Base-by-base conservation (phyloP, 2,329 filamentous ascomycete genomes). In the Zymoseptoria ardabiliae region DNA sequence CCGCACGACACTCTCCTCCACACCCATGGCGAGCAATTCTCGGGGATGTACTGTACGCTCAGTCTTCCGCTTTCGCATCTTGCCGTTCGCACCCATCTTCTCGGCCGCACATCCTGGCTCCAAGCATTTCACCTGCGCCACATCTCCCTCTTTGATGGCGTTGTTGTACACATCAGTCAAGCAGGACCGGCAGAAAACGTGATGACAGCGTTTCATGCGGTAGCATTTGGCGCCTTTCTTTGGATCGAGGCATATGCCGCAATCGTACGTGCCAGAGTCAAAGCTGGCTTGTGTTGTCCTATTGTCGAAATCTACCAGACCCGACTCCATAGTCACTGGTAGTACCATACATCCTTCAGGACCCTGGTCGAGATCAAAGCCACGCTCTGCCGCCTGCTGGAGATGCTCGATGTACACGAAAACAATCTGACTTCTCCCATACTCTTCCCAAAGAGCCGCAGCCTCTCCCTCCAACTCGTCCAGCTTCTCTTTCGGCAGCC, bases 131-230 rank as follows among this genome's bases (percentile, higher is more conserved):
- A 99, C 87, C 7, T 84, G 83, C 54, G 85, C 80, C 19, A 99
- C 79, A 68, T 95, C 87, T 0, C 94, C 94, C 70, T 95, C 90
- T 0, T 80, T 85, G 68, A 99, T 97, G 65, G 90, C 91, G 63
- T 85, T 87, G 66, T 88, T 90, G 79, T 96, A 97, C 67, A 93
- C 97, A 67, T 93, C 90, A 63, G 90, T 87, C 2, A 99, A 79
- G 70, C 94, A 99, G n/a, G 84, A 75, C 19, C 87, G 77, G 73
- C 94, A 99, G 71, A 97, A 99, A 45, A 97, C 91, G 71, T 99
- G 93, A 0, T 85, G 85, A 73, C 94, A 99, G 60, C 87, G 85
- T 52, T 88, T 75, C 81, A 97, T 86, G 50, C 85, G 84, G 75
- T 97, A 89, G 72, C 94, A 66, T 17, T 79, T 82, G 0, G 78